Evolutionary conservation across 352 stramenopile species (phyloP), one percentile per base, ranked within the genome.

Genomic region (Phytophthora multivora): DNA sequence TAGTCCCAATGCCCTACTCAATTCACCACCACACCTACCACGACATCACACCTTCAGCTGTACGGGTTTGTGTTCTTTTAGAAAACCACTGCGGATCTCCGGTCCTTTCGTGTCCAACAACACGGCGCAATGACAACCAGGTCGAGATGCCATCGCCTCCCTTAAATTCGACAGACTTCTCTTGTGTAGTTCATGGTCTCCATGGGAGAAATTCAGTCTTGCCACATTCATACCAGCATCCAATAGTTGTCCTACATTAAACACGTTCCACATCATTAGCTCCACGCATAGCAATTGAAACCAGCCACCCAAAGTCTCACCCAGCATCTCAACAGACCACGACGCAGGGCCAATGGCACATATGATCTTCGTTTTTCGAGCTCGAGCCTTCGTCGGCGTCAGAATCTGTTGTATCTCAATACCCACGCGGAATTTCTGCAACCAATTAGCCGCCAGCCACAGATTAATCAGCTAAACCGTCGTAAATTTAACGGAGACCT

Each of bases 151-250:
- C 13, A 96, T 81, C 0, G 85, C 86, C 38, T 84, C 72, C 4
- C 85, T 77, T 25, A 99, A 78, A 77, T 99, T 99, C 10, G 62
- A 77, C 28, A 98, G 57, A 57, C 84, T 95, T 16, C 86, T 83
- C 42, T 92, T 69, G 58, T 98, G 93, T 56, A 95, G 77, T 54
- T 98, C 95, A 55, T 97, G 96, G 50, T 98, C 98, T 19, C 98
- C 98, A 71, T 99, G 98, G 12, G 96, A 99, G 75, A 99, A 99
- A 63, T 99, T 99, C 26, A 99, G 83, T 12, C 98, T 88, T 64
- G 98, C 98, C 5, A 99, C 91, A 49, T 97, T 97, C 95, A 99
- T 99, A 10, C 98, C 97, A 25, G 81, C 83, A 49, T 93, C 84
- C 38, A 93, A 59, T 3, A 94, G 63, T 56, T 92, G 67, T 2